A percentile compares a stretch with the other conserved stretches of the same genome.
These are phyloP conservation scores for Anaeromyces robustus DNA, from an alignment of 192 early-diverging fungal genomes.

Conservation along the genomic window DNA sequence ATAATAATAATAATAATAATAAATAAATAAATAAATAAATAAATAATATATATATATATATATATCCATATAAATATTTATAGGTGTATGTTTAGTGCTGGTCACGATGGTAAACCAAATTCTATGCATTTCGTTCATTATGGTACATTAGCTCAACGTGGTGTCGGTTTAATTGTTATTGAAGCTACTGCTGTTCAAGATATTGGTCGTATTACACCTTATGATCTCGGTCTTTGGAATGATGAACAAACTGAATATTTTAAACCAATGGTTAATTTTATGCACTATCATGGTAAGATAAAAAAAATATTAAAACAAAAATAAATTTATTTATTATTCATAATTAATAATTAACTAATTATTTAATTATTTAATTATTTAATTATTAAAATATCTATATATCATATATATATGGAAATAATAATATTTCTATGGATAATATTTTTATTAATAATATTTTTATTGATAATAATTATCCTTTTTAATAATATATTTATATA, in stretches of 20 bases:
- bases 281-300: constrained; percentile 33
- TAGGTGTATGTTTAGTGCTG: background rate
- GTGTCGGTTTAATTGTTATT: constrained; percentile 61
- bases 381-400: too few relatives aligned
- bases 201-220: constrained; percentile 62
- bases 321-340: background rate
- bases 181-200: constrained; percentile 56
- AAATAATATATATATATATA: too few relatives aligned
- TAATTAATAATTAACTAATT: too few relatives aligned
- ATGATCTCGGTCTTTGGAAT: constrained; percentile 65
- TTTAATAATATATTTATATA: too few relatives aligned
- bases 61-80: too few relatives aligned
- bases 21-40: too few relatives aligned
- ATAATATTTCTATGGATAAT: too few relatives aligned
- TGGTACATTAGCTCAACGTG: constrained; percentile 14
- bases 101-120: background rate
- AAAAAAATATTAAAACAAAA: constrained; percentile 14
- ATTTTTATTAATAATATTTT: too few relatives aligned
- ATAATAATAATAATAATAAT: too few relatives aligned
- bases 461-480: too few relatives aligned
- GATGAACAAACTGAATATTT: constrained; percentile 53
- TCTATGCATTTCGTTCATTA: background rate
- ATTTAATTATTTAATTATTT: too few relatives aligned
- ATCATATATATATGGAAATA: too few relatives aligned
- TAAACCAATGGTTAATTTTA: constrained; percentile 38